A percentile compares a stretch with the other conserved stretches of the same genome.
phyloP scores from a whole-genome alignment of 2,329 filamentous ascomycete species.

The Cordyceps fumosorosea region DNA sequence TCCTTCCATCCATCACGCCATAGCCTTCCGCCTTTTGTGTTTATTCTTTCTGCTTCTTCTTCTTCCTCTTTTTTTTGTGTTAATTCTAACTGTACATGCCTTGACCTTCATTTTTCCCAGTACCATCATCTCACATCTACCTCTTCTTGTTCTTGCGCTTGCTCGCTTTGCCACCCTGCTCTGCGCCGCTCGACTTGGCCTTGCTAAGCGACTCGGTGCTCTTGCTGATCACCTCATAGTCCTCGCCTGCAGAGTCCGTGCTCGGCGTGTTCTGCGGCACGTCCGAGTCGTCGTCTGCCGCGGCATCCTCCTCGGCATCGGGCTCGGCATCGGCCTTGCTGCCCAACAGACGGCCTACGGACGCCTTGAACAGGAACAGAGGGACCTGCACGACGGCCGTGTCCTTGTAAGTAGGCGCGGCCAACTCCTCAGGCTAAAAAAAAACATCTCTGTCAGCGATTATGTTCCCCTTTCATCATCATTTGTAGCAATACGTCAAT shows the following conservation, averaged over 20 bases:
- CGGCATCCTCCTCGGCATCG: conserved; percentile 28
- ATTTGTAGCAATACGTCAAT: background rate
- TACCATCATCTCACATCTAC: conserved; percentile 22
- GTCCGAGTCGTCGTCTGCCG: conserved; percentile 42
- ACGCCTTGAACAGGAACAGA: conserved; percentile 59
- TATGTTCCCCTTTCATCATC: background rate
- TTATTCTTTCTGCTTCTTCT: background rate
- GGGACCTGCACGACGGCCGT: conserved; percentile 79
- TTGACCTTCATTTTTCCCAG: background rate
- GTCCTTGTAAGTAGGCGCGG: conserved; percentile 67
- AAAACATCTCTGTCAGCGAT: conserved; percentile 17
- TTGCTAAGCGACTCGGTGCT: conserved; percentile 48
- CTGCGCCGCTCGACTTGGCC: conserved; percentile 43
- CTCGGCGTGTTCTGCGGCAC: conserved; percentile 45
- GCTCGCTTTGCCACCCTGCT: conserved; percentile 36
- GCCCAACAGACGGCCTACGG: conserved; percentile 44
- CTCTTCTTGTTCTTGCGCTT: conserved; percentile 51
- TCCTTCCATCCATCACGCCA: background rate
- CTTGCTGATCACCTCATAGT: conserved; percentile 59
- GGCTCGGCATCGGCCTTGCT: conserved; percentile 27
- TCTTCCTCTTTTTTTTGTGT: conserved; percentile 13
- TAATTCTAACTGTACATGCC: no score
- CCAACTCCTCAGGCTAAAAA: conserved; percentile 69
- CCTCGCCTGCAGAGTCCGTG: conserved; percentile 51
- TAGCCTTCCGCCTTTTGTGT: background rate